Evolutionary conservation across 805 yeast genomes (phyloP).

Genomic region (Candida mattraensis): DNA sequence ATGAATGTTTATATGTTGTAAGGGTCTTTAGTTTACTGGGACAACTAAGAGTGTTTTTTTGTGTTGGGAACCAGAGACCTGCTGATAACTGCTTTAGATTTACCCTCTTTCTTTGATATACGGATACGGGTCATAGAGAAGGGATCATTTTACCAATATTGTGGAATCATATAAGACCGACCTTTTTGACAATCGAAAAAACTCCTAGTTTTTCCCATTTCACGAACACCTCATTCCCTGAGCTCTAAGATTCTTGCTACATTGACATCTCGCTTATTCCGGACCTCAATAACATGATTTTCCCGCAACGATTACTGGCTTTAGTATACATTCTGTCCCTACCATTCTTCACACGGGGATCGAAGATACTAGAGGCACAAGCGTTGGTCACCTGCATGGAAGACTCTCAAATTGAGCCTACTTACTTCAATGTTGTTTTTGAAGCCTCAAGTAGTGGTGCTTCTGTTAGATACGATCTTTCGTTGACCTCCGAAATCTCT

Average conservation of each 20-base stretch:
- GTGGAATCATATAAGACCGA: too few relatives aligned
- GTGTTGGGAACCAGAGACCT: too few relatives aligned
- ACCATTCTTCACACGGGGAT: conserved; percentile 1
- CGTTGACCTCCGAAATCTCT: conserved; percentile 64
- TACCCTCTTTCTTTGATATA: too few relatives aligned
- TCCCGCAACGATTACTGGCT: not conserved
- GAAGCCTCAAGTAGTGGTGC: conserved; percentile 69
- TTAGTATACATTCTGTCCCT: conserved; percentile 2
- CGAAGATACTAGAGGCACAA: conserved; percentile 53
- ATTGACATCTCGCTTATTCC: too few relatives aligned
- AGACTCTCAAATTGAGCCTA: conserved; percentile 68
- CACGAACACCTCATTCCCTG: too few relatives aligned
- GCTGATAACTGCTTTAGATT: too few relatives aligned
- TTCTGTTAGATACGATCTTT: conserved; percentile 66
- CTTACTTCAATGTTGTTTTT: conserved; percentile 71
- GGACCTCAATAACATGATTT: conserved; percentile 1
- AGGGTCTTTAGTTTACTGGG: too few relatives aligned
- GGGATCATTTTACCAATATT: too few relatives aligned
- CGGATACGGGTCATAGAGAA: too few relatives aligned
- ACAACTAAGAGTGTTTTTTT: too few relatives aligned
- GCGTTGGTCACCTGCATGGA: conserved; percentile 88
- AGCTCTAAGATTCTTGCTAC: not conserved
- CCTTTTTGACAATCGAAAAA: too few relatives aligned
- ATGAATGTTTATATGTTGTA: conserved; percentile 1
- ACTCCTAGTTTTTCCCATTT: too few relatives aligned